phyloP scores from a whole-genome alignment of 371 early-diverging fungal species.

The Syncephalastrum racemosum region DNA sequence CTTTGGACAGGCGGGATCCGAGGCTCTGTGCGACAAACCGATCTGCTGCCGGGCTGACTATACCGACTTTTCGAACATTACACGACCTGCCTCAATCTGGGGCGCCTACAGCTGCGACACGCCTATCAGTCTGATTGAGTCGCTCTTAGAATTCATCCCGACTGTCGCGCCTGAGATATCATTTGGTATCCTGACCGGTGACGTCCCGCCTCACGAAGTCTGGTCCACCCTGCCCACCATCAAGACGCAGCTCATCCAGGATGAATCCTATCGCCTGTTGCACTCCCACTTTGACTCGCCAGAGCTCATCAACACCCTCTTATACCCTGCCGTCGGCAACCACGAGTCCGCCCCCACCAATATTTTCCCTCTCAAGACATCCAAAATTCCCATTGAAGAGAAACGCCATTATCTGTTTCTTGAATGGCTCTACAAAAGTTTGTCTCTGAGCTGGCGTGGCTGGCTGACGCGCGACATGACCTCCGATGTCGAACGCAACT shows the following conservation, averaged over 20 bases:
- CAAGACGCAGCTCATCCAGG: conserved; percentile 43
- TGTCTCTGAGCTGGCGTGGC: conserved; percentile 51
- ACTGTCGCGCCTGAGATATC: conserved; percentile 35
- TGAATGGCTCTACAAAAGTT: conserved; percentile 49
- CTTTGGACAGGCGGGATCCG: conserved; percentile 42
- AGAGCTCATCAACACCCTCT: conserved; percentile 25
- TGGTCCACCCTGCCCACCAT: conserved; percentile 50
- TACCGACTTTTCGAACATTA: conserved; percentile 33
- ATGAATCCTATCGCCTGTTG: conserved; percentile 33
- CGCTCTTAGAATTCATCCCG: conserved; percentile 45
- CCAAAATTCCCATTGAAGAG: conserved; percentile 28
- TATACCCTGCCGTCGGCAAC: conserved; percentile 61
- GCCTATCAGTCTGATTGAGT: conserved; percentile 44
- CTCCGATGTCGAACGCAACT: conserved; percentile 32
- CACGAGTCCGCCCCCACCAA: conserved; percentile 56
- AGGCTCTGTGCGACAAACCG: conserved; percentile 51
- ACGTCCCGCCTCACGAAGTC: conserved; percentile 65
- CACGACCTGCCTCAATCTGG: conserved; percentile 36
- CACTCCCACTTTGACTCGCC: conserved; percentile 44
- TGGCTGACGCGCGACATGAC: conserved; percentile 41
- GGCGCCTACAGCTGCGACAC: conserved; percentile 58
- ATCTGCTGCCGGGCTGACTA: conserved; percentile 55
- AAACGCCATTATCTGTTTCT: conserved; percentile 29
- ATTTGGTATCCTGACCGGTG: conserved; percentile 62
- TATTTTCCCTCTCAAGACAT: conserved; percentile 42